A percentile compares a stretch with the other conserved stretches of the same genome.
Evolutionary conservation across 2,329 filamentous ascomycete genomes (phyloP).

Genomic region (Gnomoniopsis smithogilvyi): DNA sequence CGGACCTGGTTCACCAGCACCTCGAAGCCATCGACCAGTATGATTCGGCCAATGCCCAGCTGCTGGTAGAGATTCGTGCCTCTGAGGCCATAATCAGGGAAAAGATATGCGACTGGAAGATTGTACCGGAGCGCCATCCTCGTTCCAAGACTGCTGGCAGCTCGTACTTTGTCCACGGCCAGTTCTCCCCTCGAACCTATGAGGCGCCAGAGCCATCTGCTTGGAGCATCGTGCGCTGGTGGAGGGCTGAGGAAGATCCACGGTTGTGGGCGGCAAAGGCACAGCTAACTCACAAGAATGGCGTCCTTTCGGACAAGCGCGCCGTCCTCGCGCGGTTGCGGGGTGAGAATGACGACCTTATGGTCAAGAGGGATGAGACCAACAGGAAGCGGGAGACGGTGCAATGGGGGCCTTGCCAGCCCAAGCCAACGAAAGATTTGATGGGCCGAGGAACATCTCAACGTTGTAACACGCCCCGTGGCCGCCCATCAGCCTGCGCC

Average conservation of each 20-base stretch:
- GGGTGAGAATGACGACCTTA: background rate
- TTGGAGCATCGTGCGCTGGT: background rate
- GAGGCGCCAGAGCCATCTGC: background rate
- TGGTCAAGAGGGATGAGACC: background rate
- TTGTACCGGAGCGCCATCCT: background rate
- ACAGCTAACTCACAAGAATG: background rate
- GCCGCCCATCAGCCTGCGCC: too few relatives aligned
- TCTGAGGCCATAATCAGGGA: background rate
- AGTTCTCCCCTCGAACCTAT: too few relatives aligned
- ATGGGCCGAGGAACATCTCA: too few relatives aligned
- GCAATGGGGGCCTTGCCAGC: background rate
- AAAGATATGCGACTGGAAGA: background rate
- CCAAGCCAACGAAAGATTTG: background rate
- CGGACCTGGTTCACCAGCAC: background rate
- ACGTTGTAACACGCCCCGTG: too few relatives aligned
- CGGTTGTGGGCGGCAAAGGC: background rate
- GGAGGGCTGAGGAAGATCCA: background rate
- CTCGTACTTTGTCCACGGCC: background rate
- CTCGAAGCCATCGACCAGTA: conserved; percentile 1
- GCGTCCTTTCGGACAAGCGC: background rate
- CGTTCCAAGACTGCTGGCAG: background rate
- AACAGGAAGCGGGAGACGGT: background rate
- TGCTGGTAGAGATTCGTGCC: conserved; percentile 1
- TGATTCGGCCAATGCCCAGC: background rate
- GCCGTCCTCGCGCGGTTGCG: background rate